Evolutionary conservation across 1,139 yeast species (phyloP).

Genomic region (Saccharomyces pastorianus): DNA sequence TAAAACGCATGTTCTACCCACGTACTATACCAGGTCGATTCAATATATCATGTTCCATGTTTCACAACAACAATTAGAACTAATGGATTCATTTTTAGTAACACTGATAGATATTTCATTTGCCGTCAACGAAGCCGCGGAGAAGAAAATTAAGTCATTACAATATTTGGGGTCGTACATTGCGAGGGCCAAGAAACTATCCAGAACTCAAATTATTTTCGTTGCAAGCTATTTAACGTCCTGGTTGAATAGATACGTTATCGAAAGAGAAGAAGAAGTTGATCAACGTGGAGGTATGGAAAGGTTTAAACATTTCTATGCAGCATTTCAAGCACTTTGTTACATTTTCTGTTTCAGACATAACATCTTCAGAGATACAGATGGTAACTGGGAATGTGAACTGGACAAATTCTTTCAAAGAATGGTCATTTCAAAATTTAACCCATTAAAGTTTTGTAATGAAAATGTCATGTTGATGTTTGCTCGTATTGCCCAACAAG

Average conservation of each 20-base stretch:
- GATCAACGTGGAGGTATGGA: conserved; percentile 65
- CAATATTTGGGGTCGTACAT: conserved; percentile 88
- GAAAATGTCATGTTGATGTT: conserved; percentile 90
- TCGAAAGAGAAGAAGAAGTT: conserved; percentile 77
- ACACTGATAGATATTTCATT: conserved; percentile 78
- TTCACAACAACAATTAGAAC: conserved; percentile 73
- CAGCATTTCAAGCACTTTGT: conserved; percentile 85
- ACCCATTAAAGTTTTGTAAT: conserved; percentile 88
- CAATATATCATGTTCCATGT: conserved; percentile 79
- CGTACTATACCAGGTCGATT: conserved; percentile 84
- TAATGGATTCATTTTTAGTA: conserved; percentile 79
- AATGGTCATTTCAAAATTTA: conserved; percentile 77
- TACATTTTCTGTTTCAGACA: conserved; percentile 90
- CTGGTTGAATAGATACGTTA: conserved; percentile 75
- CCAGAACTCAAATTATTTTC: conserved; percentile 65
- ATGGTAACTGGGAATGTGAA: conserved; percentile 65
- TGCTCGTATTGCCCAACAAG: conserved; percentile 85
- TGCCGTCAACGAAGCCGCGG: conserved; percentile 55
- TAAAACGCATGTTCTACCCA: conserved; percentile 76
- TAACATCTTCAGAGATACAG: conserved; percentile 42
- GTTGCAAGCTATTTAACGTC: conserved; percentile 71
- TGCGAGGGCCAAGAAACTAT: conserved; percentile 73
- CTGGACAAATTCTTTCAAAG: conserved; percentile 83
- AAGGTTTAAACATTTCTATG: conserved; percentile 77
- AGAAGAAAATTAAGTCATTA: conserved; percentile 76